Conservation (phyloP, 2,329 filamentous ascomycete genomes). For the Diaporthe citri region DNA sequence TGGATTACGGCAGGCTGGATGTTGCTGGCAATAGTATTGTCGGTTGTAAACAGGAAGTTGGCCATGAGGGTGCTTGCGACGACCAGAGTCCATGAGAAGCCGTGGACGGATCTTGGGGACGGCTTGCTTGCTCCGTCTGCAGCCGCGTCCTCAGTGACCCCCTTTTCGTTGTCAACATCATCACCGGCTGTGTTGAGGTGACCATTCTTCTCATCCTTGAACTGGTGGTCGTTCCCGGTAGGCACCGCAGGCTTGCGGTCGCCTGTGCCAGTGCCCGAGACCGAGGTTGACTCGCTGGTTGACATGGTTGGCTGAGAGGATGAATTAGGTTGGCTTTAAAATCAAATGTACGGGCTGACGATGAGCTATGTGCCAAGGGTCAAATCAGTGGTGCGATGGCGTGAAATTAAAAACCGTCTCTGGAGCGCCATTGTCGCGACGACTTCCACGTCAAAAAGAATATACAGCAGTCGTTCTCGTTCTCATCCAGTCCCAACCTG, state of each 20-base stretch:
- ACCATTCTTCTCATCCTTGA: neutral
- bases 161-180: neutral
- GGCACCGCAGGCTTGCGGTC: neutral
- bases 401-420: neutral
- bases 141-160: neutral
- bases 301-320: neutral
- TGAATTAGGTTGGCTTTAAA: neutral
- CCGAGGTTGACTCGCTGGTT: neutral
- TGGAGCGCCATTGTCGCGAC: neutral
- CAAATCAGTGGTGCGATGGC: neutral
- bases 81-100: neutral
- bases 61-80: neutral
- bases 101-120: neutral
- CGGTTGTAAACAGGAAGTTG: neutral
- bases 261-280: too few species aligned
- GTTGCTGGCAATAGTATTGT: neutral
- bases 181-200: neutral
- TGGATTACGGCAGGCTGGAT: neutral
- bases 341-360: neutral
- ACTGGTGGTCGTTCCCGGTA: neutral
- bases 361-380: neutral
- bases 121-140: neutral
- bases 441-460: too few species aligned
- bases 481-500: neutral
- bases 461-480: too few species aligned